Percentiles rank a stretch among this genome's conserved stretches.
Conservation (phyloP, 345 rosid genomes). For the Odontarrhena argentea region DNA sequence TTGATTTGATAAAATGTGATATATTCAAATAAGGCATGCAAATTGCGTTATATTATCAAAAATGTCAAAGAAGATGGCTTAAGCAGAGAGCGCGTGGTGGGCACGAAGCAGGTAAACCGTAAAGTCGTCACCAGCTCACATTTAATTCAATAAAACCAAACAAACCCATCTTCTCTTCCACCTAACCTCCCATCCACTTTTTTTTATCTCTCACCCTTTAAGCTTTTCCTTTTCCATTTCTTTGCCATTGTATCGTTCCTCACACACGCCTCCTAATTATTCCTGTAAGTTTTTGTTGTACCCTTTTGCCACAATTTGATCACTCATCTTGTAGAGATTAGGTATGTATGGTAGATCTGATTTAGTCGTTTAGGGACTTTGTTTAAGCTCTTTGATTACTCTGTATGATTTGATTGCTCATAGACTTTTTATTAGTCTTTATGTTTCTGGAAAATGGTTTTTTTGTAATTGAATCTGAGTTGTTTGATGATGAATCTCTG, state of each 20-base stretch:
- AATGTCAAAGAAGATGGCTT: constrained; percentile 30
- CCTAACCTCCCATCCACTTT: constrained; percentile 27
- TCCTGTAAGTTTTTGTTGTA: constrained; percentile 16
- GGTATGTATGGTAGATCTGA: constrained; percentile 30
- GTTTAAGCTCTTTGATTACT: background rate
- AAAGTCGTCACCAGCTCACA: constrained; percentile 10
- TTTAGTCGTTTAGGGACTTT: constrained; percentile 4
- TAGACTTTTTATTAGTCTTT: too few species aligned
- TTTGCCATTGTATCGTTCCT: constrained; percentile 28
- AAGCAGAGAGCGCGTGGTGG: constrained; percentile 37
- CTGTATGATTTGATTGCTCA: background rate
- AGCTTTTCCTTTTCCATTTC: constrained; percentile 4
- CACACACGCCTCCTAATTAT: constrained; percentile 37
- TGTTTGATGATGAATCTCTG: constrained; percentile 1
- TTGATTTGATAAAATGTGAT: background rate
- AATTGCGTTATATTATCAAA: background rate
- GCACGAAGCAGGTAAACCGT: constrained; percentile 27
- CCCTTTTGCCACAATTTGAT: constrained; percentile 2
- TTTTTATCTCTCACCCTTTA: background rate
- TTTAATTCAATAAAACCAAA: background rate
- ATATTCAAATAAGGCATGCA: constrained; percentile 38
- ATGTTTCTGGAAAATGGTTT: background rate
- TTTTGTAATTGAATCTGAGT: background rate
- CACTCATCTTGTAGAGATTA: background rate
- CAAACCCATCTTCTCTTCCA: constrained; percentile 25